Base-by-base conservation (phyloP, 192 early-diverging fungal genomes). In the Podila clonocystis region DNA sequence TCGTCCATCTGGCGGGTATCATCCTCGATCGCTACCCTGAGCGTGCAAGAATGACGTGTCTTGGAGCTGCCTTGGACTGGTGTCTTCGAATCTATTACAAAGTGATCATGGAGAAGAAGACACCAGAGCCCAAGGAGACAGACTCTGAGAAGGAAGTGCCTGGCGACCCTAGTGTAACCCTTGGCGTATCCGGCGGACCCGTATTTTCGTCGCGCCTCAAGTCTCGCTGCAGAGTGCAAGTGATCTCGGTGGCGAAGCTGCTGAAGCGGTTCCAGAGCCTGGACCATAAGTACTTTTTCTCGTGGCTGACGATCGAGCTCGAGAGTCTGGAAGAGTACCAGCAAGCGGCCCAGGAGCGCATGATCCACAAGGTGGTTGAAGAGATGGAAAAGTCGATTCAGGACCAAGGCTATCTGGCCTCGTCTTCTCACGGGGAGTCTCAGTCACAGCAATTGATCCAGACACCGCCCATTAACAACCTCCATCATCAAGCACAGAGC, bases 51-150 rank as follows among this genome's bases (percentile, higher is more conserved):
- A 69, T 80, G 48, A 58, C 77, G 2, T 80, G 77, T 52, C 22
- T 68, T 3, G 71, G 71, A 0, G 65, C 71, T 3, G 77, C 65
- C 17, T 9, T 80, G 57, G 77, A 65, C 48, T 80, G 77, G 77
- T 80, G 77, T 45, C 66, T 80, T n/a, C 36, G 77, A 48, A 80
- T 80, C 24, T 80, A 80, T 45, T 36, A 73, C 36, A 80, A 80
- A 17, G 62, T 80, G 20, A 28, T 73, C 3, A 60, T 49, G 62
- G 77, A 80, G 58, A 67, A 62, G 28, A 48, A 8, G n/a, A 65
- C 20, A 12, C 4, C 31, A n/a, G 13, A 24, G 5, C 12, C 31
- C 30, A 50, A 38, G 29, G 13, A 68, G 6, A n/a, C 22, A 36
- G 34, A 4, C 5, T 8, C 34, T 26, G 24, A 60, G n/a, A 26